Evolutionary conservation across 1,284 basidiomycete species (phyloP), one percentile per base, ranked within the genome.

Genomic region (Puccinia brachypodii): DNA sequence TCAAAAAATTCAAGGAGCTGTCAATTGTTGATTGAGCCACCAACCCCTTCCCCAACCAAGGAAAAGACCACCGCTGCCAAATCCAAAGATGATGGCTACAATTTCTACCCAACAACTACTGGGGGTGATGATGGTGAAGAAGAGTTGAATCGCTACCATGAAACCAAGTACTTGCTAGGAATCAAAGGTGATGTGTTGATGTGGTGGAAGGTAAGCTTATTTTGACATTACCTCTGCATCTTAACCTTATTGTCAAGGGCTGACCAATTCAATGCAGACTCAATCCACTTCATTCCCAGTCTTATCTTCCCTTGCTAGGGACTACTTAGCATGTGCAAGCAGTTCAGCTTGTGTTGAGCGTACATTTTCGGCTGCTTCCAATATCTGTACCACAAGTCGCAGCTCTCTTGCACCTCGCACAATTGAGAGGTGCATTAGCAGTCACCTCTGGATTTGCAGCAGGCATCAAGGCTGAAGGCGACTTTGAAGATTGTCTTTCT

Each of bases 381-480:
- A 64, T 36, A 64, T 16, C 25, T 64, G 60, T 64, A 33, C 60
- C 13, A 64, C 60, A n/a, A 22, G 28, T 8, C 11, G 60, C 9
- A 33, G 25, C 25, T 64, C 60, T 22, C 60, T 64, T 36, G 33
- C 33, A 64, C 60, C 60, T 16, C 33, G 25, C 25, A 64, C 60
- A 64, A 64, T 64, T 64, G 60, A 64, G 31, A 64, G 60, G 19
- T 64, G 60, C 60, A 64, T 64, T 28, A 64, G 60, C 31, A 64
- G 60, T 64, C 60, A 64, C 33, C 60, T 64, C 31, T 64, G 60
- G 60, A 31, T 64, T 64, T 64, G 60, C 16, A 33, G 25, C 31
- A 28, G 60, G 33, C n/a, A 28, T 22, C 60, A 64, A 22, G 33
- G 60, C 60, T 31, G 31, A 64, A 36, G 28, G 25, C 7, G 3